Evolutionary conservation across 2,329 filamentous ascomycete species (phyloP).

Genomic region (Cladosporium colombiae): DNA sequence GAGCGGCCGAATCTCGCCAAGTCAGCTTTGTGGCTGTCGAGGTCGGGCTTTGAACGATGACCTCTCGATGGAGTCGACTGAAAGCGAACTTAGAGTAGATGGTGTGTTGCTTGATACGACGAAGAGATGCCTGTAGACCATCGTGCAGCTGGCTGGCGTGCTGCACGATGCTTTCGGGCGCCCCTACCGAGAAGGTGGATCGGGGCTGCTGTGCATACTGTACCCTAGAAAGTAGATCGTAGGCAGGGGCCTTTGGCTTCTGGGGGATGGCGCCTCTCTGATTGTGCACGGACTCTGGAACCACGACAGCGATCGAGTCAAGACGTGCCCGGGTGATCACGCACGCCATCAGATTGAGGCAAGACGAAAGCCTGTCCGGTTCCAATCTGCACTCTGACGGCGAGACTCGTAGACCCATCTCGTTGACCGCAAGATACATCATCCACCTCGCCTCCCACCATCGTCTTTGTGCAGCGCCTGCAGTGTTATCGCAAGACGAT

Average conservation of each 20-base stretch:
- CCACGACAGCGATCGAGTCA: conserved; percentile 5
- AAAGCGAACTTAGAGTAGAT: not conserved
- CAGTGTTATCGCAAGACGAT: conserved; percentile 1
- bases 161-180: not conserved
- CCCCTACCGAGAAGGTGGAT: not conserved
- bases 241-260: conserved; percentile 1
- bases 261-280: conserved; percentile 9
- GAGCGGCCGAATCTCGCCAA: conserved; percentile 4
- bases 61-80: not conserved
- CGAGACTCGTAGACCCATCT: not conserved
- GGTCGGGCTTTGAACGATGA: not conserved
- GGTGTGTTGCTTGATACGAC: not conserved
- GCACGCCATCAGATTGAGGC: conserved; percentile 11
- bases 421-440: not conserved
- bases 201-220: conserved; percentile 1
- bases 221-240: not conserved
- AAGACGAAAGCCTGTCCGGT: conserved; percentile 6
- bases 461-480: not conserved
- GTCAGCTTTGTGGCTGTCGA: not conserved
- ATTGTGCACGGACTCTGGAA: conserved; percentile 11
- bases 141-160: not conserved
- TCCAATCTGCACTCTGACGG: too few species aligned
- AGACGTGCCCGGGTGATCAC: conserved; percentile 8
- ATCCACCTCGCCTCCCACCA: not conserved
- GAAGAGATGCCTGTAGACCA: not conserved